Evolutionary conservation across 1,284 basidiomycete genomes (phyloP), one percentile per base, ranked within the genome.

Genomic region (Apiotrichum akiyoshidainum): DNA sequence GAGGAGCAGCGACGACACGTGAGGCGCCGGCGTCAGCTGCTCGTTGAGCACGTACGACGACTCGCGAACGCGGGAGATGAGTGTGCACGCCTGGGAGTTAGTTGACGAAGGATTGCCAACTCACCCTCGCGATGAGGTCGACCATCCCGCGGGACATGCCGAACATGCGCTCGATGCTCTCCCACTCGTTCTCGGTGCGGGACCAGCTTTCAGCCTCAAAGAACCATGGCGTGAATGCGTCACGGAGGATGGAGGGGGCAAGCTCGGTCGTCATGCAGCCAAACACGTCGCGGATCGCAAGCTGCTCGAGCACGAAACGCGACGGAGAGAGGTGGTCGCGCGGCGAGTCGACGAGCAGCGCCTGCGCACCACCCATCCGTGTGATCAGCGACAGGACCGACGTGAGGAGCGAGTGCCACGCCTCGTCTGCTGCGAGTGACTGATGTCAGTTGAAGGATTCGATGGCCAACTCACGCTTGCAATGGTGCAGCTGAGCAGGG

Each of bases 211-310:
- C 73, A 7, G 69, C 66, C 55, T 75, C 73, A 45, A 74, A 74
- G 65, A 74, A 76, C 72, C 73, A 75, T 1, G 71, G 70, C 11
- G 69, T 70, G 61, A 75, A 77, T 0, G 68, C 70, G n/a, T 68
- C 65, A 4, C 66, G 67, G 21, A 76, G 64, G 22, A 77, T 71
- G 5, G 64, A 66, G 0, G 75, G 75, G 3, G 71, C 64, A 12
- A 65, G 55, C 57, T 73, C 73, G 1, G 75, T 77, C 2, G 71
- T 74, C 69, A 77, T 71, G 55, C 72, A 73, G 8, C 75, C 74
- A 57, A 77, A 77, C 1, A 76, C 73, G 42, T 77, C 74, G 5
- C 74, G 59, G 35, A 70, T 73, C 9, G 73, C 74, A 10, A 77
- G 65, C 57, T 77, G 75, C 61, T 77, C 75, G 34, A 76, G 57